These are phyloP conservation scores for Phytophthora macrochlamydospora DNA, from an alignment of 352 stramenopile genomes.

Conservation along the genomic window DNA sequence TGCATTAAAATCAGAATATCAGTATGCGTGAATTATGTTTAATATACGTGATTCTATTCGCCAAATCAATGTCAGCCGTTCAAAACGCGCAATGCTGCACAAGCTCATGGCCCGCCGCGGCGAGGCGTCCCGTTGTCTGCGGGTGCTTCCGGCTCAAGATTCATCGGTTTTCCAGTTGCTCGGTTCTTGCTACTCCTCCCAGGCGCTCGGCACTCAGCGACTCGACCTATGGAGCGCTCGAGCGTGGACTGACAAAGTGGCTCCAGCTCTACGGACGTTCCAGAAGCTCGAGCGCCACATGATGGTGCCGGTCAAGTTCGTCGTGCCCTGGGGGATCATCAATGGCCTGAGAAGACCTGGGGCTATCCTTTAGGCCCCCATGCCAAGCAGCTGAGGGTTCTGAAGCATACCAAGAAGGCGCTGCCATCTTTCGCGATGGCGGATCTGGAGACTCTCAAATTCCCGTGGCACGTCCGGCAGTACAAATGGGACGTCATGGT, in stretches of 20 bases:
- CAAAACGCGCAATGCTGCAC: slow-evolving; percentile 15
- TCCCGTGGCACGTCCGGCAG: slow-evolving; percentile 48
- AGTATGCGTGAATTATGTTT: neutral
- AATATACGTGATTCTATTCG: neutral
- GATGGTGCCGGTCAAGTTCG: slow-evolving; percentile 42
- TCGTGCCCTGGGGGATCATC: slow-evolving; percentile 33
- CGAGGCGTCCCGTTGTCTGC: slow-evolving; percentile 8
- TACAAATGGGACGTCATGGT: slow-evolving; percentile 44
- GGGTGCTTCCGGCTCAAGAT: neutral
- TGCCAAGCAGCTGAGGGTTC: slow-evolving; percentile 21
- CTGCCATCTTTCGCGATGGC: slow-evolving; percentile 27
- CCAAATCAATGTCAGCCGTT: neutral
- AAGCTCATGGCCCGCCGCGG: slow-evolving; percentile 13
- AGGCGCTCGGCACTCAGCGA: neutral
- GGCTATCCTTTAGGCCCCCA: slow-evolving; percentile 42
- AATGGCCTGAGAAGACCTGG: slow-evolving; percentile 42
- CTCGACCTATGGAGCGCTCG: slow-evolving; percentile 22
- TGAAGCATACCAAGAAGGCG: slow-evolving; percentile 20
- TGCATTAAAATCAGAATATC: neutral
- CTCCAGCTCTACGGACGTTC: slow-evolving; percentile 36
- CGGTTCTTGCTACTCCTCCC: slow-evolving; percentile 4
- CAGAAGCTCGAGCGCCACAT: slow-evolving; percentile 36
- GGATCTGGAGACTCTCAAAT: slow-evolving; percentile 38
- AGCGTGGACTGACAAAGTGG: slow-evolving; percentile 27
- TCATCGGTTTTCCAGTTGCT: slow-evolving; percentile 1